Evolutionary conservation across 768 basidiomycete genomes (phyloP), one percentile per base, ranked within the genome.

Genomic region (Lentinula detonsa): DNA sequence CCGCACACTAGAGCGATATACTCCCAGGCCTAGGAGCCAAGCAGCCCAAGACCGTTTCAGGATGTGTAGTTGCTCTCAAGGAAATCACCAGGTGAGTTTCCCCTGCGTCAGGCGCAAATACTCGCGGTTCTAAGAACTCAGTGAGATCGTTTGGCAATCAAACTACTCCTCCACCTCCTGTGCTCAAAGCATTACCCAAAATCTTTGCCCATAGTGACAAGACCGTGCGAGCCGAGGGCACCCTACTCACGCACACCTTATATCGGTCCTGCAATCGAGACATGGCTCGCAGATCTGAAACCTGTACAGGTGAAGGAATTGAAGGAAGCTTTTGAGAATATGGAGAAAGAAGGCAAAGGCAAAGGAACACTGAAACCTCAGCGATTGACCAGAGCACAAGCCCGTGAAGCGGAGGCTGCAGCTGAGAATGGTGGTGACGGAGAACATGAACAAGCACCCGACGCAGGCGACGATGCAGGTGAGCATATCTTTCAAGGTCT

Each of bases 231-330:
- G 85, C 91, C 1, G 97, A 99, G 75, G 97, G 96, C 37, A 85
- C 85, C 0, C 77, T 81, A 34, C 85, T 99, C 18, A 80, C 85
- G 0, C 86, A 89, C 66, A 75, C 77, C 0, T 73, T 98, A 6
- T 96, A 86, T 98, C 64, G 96, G 93, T 34, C 67, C 85, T 57
- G 87, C 85, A 0, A 88, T 99, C 62, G 88, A 94, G 58, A 83
- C 92, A 51, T 93, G 86, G 78, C 76, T 99, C 21, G 76, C 83
- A 21, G 95, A 98, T 62, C 81, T 99, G 63, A 99, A 99, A 71
- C 94, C 96, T 1, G 94, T 99, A 3, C 97, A 98, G 73, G 86
- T 96, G 46, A 95, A 97, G 71, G 97, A 99, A 67, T 72, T 99
- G 67, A 93, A 92, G 67, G 95, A 98, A 69, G 81, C 86, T 0